Base-by-base conservation (phyloP, 495 filamentous ascomycete genomes). In the Neurospora sp. region DNA sequence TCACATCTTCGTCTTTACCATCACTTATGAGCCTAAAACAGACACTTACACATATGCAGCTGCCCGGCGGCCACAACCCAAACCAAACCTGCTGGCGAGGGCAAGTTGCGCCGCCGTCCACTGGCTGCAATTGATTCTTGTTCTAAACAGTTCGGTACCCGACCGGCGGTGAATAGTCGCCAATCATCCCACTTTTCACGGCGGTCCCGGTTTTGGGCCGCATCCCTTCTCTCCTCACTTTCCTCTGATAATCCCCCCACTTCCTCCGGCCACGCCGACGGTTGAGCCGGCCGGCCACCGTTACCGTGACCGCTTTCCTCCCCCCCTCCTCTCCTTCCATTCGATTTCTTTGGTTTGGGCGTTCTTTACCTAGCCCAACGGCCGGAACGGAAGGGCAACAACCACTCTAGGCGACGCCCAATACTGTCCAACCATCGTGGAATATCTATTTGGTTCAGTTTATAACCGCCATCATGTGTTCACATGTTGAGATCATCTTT, bases 181-280 rank as follows among this genome's bases (percentile, higher is more conserved):
- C 53, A 61, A 61, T 61, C 53, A 31, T 31, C 27, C 27, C 27
- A 31, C 27, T 31, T 31, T 31, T 31, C 27, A 31, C 27, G 27
- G 27, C 27, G 27, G 27, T 61, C 53, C 27, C 53, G 53, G 53
- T 61, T 61, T 35, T 61, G 53, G 53, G 53, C 53, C 53, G 27
- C 53, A 61, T 35, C 53, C 53, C 27, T 31, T 31, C 27, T 31
- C 27, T 31, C 27, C 27, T 31, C 27, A 31, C 27, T 31, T 31
- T 31, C 27, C 27, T 61, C 53, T 61, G 12, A 31, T 35, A 35
- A 61, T 17, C 12, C 3, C 53, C 53, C 37, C 40, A 74, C 59
- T 68, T 69, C 39, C 68, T 71, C n/a, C 73, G 40, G 20, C 71
- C 70, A 45, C 53, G 53, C 53, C 53, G 53, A 61, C 27, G 12